Percentiles rank a stretch among this genome's conserved stretches.
phyloP scores from a whole-genome alignment of 2,329 filamentous ascomycete genomes.

The Paecilomyces sp. region DNA sequence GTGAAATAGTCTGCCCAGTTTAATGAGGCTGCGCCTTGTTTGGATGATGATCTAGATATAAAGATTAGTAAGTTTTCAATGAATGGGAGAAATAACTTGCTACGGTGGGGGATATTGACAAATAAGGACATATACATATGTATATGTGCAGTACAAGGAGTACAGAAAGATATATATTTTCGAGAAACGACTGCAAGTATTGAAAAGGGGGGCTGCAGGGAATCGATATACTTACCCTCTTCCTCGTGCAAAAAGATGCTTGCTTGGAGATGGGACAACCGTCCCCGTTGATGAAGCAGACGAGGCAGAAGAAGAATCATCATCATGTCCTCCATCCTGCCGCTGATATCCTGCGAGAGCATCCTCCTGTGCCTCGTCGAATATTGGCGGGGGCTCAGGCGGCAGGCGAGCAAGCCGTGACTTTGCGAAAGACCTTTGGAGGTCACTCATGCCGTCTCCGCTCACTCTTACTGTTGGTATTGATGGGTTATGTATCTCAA shows the following conservation, averaged over 20 bases:
- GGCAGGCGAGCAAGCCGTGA: slow-evolving; percentile 60
- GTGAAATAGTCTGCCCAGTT: slow-evolving; percentile 90
- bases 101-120: neutral
- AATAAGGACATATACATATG: neutral
- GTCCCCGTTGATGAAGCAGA: slow-evolving; percentile 92
- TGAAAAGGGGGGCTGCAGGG: slow-evolving; percentile 1
- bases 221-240: slow-evolving; percentile 48
- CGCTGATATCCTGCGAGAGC: slow-evolving; percentile 29
- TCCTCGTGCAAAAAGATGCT: slow-evolving; percentile 65
- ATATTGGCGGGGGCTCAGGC: slow-evolving; percentile 44
- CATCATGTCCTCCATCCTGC: slow-evolving; percentile 37
- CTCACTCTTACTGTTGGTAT: neutral
- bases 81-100: neutral
- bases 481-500: neutral
- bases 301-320: slow-evolving; percentile 65
- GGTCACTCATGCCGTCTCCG: slow-evolving; percentile 60
- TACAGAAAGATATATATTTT: neutral
- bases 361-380: slow-evolving; percentile 34
- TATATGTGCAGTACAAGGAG: too few relatives aligned
- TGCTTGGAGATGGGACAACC: slow-evolving; percentile 70
- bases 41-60: slow-evolving; percentile 15
- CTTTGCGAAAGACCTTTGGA: slow-evolving; percentile 73
- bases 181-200: neutral
- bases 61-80: neutral
- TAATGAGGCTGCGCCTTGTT: slow-evolving; percentile 56